phyloP scores from a whole-genome alignment of 1,284 basidiomycete genomes.

The Rhizopogon parksii region DNA sequence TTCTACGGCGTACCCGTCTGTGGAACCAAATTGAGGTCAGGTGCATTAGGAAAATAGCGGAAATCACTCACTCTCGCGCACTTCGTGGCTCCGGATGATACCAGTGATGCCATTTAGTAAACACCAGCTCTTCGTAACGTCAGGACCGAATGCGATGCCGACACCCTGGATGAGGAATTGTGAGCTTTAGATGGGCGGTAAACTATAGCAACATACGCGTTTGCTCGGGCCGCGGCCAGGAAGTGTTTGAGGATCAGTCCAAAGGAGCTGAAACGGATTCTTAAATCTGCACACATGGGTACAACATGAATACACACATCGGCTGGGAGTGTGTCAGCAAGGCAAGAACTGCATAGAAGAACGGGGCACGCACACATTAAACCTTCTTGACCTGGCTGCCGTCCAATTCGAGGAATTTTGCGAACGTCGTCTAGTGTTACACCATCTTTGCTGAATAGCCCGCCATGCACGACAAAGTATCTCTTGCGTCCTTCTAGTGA shows the following conservation, averaged over 20 bases:
- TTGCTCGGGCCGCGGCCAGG: constrained; percentile 96
- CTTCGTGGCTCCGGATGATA: constrained; percentile 95
- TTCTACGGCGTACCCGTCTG: constrained; percentile 84
- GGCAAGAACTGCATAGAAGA: neutral
- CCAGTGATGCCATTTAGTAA: constrained; percentile 82
- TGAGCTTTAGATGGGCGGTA: constrained; percentile 5
- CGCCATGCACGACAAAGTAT: constrained; percentile 95
- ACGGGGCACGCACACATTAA: constrained; percentile 74
- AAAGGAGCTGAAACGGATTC: constrained; percentile 48
- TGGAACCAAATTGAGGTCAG: constrained; percentile 2
- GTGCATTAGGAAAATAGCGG: constrained; percentile 1
- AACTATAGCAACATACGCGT: constrained; percentile 49
- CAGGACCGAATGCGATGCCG: constrained; percentile 93
- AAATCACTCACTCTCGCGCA: constrained; percentile 69
- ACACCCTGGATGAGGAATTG: constrained; percentile 59
- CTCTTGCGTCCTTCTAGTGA: constrained; percentile 82
- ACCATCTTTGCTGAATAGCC: constrained; percentile 90
- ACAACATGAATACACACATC: constrained; percentile 37
- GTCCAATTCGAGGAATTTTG: constrained; percentile 80
- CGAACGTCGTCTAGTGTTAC: constrained; percentile 91
- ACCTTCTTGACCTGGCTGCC: constrained; percentile 92
- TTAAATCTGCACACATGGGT: constrained; percentile 8
- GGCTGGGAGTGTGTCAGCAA: constrained; percentile 31
- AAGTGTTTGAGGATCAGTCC: constrained; percentile 92
- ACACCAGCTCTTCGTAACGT: constrained; percentile 87